These are phyloP conservation scores for Spiraea crenata DNA, from an alignment of 331 rosid genomes.

Conservation along the genomic window DNA sequence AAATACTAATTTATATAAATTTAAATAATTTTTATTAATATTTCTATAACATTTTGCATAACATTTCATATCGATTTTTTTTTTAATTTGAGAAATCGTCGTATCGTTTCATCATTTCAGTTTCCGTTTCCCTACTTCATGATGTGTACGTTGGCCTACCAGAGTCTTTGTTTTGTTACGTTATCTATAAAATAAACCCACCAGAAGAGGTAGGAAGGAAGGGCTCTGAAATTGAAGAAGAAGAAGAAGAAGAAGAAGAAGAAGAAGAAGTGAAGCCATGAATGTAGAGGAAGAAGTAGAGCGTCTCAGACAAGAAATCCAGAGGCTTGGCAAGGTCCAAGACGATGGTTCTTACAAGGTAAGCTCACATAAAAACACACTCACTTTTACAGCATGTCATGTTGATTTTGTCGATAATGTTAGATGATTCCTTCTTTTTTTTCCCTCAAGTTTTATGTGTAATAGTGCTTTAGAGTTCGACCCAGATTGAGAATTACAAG, in stretches of 20 bases:
- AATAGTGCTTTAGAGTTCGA: neutral
- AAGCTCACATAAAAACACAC: neutral
- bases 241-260: neutral
- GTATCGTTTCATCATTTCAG: neutral
- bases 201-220: too few relatives aligned
- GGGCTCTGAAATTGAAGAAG: too few relatives aligned
- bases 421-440: too few relatives aligned
- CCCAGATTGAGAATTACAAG: neutral
- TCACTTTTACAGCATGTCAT: neutral
- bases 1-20: too few relatives aligned
- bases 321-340: slow-evolving; percentile 78
- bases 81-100: too few relatives aligned
- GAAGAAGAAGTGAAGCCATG: slow-evolving; percentile 39
- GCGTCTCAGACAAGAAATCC: slow-evolving; percentile 68
- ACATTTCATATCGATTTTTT: too few relatives aligned
- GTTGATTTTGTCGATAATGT: too few relatives aligned
- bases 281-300: slow-evolving; percentile 84
- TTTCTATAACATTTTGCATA: too few relatives aligned
- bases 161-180: too few relatives aligned
- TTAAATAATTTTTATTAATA: too few relatives aligned
- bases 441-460: neutral
- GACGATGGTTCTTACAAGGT: slow-evolving; percentile 91
- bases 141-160: neutral
- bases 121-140: neutral
- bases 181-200: neutral